Evolutionary conservation across 768 basidiomycete species (phyloP).

Genomic region (Lyophyllum shimeji): DNA sequence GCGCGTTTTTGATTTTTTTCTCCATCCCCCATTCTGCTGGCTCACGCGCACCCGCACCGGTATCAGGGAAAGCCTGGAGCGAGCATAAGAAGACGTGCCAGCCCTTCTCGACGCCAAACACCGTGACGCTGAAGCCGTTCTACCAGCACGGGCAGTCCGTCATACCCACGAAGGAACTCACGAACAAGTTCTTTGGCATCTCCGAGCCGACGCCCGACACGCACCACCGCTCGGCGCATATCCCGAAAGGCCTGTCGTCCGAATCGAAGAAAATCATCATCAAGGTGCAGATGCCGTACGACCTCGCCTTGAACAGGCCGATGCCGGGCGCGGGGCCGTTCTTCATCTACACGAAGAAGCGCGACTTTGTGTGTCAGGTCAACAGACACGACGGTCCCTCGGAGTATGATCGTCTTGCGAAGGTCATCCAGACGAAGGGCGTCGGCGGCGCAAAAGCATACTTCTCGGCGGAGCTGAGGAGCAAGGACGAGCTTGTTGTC

Average conservation of each 20-base stretch:
- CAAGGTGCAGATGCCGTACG: conserved; percentile 52
- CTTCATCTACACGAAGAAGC: conserved; percentile 48
- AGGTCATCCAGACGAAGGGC: conserved; percentile 36
- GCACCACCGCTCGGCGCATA: conserved; percentile 21
- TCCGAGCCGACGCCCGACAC: conserved; percentile 20
- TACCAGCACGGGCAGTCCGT: conserved; percentile 25
- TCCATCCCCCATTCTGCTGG: not conserved
- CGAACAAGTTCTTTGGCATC: conserved; percentile 28
- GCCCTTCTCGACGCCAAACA: conserved; percentile 41
- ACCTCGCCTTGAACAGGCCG: conserved; percentile 1
- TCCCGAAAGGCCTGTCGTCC: conserved; percentile 17
- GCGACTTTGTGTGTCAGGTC: conserved; percentile 50
- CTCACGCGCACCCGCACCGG: not conserved
- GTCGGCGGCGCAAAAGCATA: conserved; percentile 44
- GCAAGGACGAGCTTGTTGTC: conserved; percentile 45
- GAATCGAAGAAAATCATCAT: conserved; percentile 43
- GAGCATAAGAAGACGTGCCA: conserved; percentile 46
- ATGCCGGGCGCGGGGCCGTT: conserved; percentile 16
- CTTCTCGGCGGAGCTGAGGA: conserved; percentile 51
- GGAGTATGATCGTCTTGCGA: conserved; percentile 40
- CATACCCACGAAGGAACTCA: conserved; percentile 26
- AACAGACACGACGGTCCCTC: conserved; percentile 26
- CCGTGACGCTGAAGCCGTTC: conserved; percentile 45
- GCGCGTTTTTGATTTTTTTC: not conserved
- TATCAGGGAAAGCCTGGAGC: conserved; percentile 45